A percentile compares a stretch with the other conserved stretches of the same genome.
Evolutionary conservation across 1,139 yeast genomes (phyloP).

Genomic region (Neolecta irregularis): DNA sequence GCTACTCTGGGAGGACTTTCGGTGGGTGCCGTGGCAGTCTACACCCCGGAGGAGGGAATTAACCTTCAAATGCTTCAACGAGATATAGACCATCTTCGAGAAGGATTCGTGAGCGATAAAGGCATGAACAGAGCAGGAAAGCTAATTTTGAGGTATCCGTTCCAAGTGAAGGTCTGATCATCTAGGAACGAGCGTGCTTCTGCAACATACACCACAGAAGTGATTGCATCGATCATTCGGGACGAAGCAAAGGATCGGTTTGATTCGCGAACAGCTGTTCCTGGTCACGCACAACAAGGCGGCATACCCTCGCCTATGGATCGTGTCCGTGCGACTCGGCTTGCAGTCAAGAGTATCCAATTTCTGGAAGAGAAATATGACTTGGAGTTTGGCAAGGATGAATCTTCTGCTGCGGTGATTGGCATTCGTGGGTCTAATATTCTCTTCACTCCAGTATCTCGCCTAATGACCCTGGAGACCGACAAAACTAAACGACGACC

Average conservation of each 20-base stretch:
- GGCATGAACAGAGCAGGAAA: slow-evolving; percentile 83
- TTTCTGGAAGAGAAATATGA: slow-evolving; percentile 26
- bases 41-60: slow-evolving; percentile 82
- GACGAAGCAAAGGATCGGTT: slow-evolving; percentile 62
- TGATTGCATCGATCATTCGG: slow-evolving; percentile 66
- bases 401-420: slow-evolving; percentile 62
- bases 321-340: slow-evolving; percentile 79
- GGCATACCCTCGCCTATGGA: slow-evolving; percentile 92
- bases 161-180: not conserved
- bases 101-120: slow-evolving; percentile 53
- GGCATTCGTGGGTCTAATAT: slow-evolving; percentile 74
- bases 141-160: slow-evolving; percentile 35
- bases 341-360: slow-evolving; percentile 74
- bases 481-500: slow-evolving; percentile 72
- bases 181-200: slow-evolving; percentile 71
- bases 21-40: slow-evolving; percentile 84
- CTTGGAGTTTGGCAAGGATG: slow-evolving; percentile 24
- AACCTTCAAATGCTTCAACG: slow-evolving; percentile 54
- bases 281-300: slow-evolving; percentile 98
- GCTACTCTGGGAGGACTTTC: slow-evolving; percentile 81
- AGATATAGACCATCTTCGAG: slow-evolving; percentile 57
- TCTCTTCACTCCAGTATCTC: slow-evolving; percentile 55
- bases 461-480: slow-evolving; percentile 74
- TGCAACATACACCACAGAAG: slow-evolving; percentile 60
- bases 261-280: slow-evolving; percentile 89